Base-by-base conservation (phyloP, 2,329 filamentous ascomycete species). In the Pseudocercospora musae region DNA sequence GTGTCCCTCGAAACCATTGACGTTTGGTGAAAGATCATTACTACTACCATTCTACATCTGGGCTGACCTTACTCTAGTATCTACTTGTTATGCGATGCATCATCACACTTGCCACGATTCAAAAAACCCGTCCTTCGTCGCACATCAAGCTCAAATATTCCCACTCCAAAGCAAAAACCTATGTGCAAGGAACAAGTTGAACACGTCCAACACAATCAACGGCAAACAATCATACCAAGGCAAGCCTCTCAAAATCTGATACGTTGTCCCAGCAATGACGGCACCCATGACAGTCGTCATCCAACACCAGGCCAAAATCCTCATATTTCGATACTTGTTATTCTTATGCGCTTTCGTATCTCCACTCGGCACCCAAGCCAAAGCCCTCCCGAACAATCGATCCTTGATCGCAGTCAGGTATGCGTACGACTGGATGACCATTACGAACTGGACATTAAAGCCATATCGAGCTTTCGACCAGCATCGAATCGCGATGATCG, bases 311-410 rank as follows among this genome's bases (percentile, higher is more conserved):
- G 74, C 76, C 4, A 79, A 69, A 10, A 78, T 68, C 9, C 78
- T 72, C 78, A 79, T 79, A 64, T 79, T 78, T 60, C 76, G 72
- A 65, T 78, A 79, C 68, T 78, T 78, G 72, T 78, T 74, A 67
- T 73, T 76, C 69, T 75, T 78, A 67, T 78, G 77, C 1, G 75
- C 61, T 62, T 78, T 78, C 29, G 70, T 70, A 60, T 79, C 76
- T 8, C 78, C 77, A 1, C 72, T 75, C 0, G 78, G 75, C 0
- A 75, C 76, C 78, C 78, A 79, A 10, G 75, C 69, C 31, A 79
- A 70, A 60, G 76, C 75, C 40, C 74, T 74, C 21, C 77, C 76
- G 53, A 79, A 74, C 13, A 79, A 63, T 4, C 74, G 71, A 65
- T 79, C 77, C 66, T 78, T 78, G 72, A 79, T 78, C 53, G 77